phyloP scores from a whole-genome alignment of 2,329 filamentous ascomycete species.

The Botrytis tulipae region DNA sequence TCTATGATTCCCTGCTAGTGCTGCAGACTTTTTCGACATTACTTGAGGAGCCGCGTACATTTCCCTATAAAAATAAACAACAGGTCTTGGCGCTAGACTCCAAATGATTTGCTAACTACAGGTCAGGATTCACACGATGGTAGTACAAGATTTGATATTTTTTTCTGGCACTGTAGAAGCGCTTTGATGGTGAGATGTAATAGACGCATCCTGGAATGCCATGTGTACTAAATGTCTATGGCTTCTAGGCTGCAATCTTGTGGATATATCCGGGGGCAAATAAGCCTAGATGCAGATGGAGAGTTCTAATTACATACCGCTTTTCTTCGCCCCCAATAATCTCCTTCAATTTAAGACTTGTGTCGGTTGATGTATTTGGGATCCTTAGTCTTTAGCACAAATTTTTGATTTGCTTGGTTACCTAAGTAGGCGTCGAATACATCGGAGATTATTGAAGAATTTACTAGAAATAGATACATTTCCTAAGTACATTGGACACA shows the following conservation, averaged over 20 bases:
- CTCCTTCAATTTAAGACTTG: not conserved
- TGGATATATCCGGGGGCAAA: not conserved
- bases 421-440: not conserved
- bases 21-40: not conserved
- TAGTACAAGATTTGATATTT: not conserved
- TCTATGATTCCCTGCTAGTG: not conserved
- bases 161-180: not conserved
- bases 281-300: not conserved
- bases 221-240: not conserved
- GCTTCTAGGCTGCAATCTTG: constrained; percentile 8
- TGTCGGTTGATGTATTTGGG: not conserved
- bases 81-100: not conserved
- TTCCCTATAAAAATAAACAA: not conserved
- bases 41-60: constrained; percentile 9
- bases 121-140: not conserved
- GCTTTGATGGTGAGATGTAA: not conserved
- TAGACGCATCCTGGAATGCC: not conserved
- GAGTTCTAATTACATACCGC: constrained; percentile 5
- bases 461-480: not conserved
- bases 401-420: not conserved
- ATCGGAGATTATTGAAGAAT: not conserved
- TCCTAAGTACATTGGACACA: not conserved
- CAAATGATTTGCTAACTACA: not conserved
- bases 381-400: not conserved
- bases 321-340: not conserved